Conservation (phyloP, 345 rosid genomes). For the Eucalyptus grandis region DNA sequence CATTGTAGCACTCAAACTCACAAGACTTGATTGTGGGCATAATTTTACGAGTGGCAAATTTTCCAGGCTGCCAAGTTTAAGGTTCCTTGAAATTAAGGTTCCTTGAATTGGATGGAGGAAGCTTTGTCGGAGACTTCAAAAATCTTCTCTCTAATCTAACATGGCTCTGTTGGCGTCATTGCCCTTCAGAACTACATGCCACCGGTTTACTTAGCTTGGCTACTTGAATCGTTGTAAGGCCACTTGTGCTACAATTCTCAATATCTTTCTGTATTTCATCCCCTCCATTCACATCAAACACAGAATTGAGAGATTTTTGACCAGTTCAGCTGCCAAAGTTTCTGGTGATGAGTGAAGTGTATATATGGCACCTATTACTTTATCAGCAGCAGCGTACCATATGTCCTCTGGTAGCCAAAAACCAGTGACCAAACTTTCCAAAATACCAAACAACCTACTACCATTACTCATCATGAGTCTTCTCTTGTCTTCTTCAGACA, state of each 20-base stretch:
- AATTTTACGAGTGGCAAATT: too few relatives aligned
- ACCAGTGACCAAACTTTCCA: conserved; percentile 73
- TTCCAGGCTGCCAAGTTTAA: too few relatives aligned
- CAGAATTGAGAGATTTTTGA: conserved; percentile 53
- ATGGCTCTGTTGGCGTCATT: too few relatives aligned
- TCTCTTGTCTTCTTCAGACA: conserved; percentile 75
- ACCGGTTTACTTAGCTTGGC: conserved; percentile 54
- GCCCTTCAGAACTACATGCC: too few relatives aligned
- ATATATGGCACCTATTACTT: conserved; percentile 78
- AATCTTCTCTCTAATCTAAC: too few relatives aligned
- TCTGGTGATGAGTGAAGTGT: conserved; percentile 87
- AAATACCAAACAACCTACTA: conserved; percentile 51
- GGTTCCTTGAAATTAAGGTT: too few relatives aligned
- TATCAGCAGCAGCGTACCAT: conserved; percentile 88
- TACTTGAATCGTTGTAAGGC: conserved; percentile 49
- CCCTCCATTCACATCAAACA: conserved; percentile 35
- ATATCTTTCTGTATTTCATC: conserved; percentile 31
- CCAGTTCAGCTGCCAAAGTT: conserved; percentile 54
- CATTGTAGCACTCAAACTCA: too few relatives aligned
- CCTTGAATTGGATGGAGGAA: too few relatives aligned
- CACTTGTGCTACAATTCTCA: conserved; percentile 4
- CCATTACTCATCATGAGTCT: conserved; percentile 66
- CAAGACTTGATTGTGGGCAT: too few relatives aligned
- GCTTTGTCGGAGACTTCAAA: too few relatives aligned
- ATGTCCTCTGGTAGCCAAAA: conserved; percentile 82